Evolutionary conservation across 352 stramenopile species (phyloP).

Genomic region (Plasmopara muralis): DNA sequence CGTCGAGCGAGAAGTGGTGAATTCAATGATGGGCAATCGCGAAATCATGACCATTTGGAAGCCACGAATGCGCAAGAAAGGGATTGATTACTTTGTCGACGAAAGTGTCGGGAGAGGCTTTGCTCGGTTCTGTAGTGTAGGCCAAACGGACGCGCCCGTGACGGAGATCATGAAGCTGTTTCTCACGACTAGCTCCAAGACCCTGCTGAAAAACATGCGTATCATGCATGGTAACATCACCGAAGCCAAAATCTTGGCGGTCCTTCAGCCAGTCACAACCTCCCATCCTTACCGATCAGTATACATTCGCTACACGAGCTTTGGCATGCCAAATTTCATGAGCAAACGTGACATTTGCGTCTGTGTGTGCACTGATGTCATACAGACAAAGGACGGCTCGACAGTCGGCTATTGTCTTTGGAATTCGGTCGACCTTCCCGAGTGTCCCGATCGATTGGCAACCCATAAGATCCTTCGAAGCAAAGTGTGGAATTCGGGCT

Average conservation of each 20-base stretch:
- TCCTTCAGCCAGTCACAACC: conserved; percentile 21
- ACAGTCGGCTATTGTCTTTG: conserved; percentile 55
- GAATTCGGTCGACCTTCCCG: conserved; percentile 40
- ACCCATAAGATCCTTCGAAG: conserved; percentile 30
- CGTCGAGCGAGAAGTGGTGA: conserved; percentile 18
- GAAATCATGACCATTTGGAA: conserved; percentile 22
- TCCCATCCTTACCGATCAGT: conserved; percentile 23
- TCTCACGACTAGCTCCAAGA: conserved; percentile 31
- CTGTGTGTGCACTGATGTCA: conserved; percentile 27
- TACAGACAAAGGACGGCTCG: conserved; percentile 18
- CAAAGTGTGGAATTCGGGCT: conserved; percentile 39
- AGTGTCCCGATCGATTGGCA: conserved; percentile 24
- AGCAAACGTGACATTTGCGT: conserved; percentile 31
- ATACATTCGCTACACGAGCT: conserved; percentile 33
- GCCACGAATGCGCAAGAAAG: conserved; percentile 26
- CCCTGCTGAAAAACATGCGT: conserved; percentile 38
- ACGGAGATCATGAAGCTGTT: conserved; percentile 49
- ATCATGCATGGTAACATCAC: conserved; percentile 48
- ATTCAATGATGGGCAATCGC: conserved; percentile 21
- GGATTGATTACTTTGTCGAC: conserved; percentile 44
- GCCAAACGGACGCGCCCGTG: conserved; percentile 27
- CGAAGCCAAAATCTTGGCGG: conserved; percentile 39
- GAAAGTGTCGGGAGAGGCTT: conserved; percentile 28
- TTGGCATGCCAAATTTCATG: conserved; percentile 35
- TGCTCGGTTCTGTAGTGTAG: conserved; percentile 47